These are phyloP conservation scores for Brassica nigra DNA, from an alignment of 345 rosid genomes.

Conservation along the genomic window DNA sequence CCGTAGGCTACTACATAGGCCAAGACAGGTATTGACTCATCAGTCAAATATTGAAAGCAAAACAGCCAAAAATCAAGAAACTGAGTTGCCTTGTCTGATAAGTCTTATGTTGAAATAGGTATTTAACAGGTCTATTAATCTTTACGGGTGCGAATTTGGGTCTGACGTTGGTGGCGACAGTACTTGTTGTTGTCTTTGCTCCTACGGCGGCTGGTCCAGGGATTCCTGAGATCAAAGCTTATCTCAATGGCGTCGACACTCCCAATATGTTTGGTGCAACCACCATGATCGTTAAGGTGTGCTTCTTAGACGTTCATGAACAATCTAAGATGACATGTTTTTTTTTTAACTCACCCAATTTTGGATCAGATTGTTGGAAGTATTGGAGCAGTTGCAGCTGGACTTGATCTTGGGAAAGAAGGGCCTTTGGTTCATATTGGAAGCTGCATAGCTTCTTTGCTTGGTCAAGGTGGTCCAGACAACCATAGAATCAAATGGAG, in stretches of 20 bases:
- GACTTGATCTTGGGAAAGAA: conserved; percentile 86
- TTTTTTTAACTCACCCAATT: background rate
- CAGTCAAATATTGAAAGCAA: background rate
- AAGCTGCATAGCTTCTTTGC: conserved; percentile 79
- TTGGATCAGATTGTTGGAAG: conserved; percentile 75
- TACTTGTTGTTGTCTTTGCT: conserved; percentile 78
- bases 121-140: conserved; percentile 54
- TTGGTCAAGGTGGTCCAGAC: conserved; percentile 88
- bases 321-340: background rate
- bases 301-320: background rate
- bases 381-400: conserved; percentile 90
- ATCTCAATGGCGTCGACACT: conserved; percentile 93
- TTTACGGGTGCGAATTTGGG: conserved; percentile 64
- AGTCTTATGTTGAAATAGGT: conserved; percentile 50
- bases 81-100: conserved; percentile 13
- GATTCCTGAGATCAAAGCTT: conserved; percentile 94
- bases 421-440: conserved; percentile 95
- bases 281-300: conserved; percentile 82
- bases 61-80: conserved; percentile 13
- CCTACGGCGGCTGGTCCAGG: conserved; percentile 98
- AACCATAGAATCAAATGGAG: conserved; percentile 68
- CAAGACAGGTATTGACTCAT: conserved; percentile 52
- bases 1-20: conserved; percentile 59
- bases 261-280: conserved; percentile 90
- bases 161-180: conserved; percentile 63